These are phyloP conservation scores for Talaromyces sp. DNA, from an alignment of 2,329 filamentous ascomycete genomes.

Conservation along the genomic window DNA sequence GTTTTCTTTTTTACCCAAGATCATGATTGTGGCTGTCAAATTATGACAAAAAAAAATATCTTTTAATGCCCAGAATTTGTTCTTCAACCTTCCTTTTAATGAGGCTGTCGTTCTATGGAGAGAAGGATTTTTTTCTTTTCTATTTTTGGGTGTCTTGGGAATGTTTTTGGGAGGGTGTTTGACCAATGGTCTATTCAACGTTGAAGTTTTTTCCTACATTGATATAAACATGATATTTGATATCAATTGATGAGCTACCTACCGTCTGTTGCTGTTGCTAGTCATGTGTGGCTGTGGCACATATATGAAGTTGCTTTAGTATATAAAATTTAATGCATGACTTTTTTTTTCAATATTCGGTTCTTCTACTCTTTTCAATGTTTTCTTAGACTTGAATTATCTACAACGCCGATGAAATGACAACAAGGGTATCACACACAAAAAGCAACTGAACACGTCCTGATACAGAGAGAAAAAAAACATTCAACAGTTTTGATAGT, in stretches of 20 bases:
- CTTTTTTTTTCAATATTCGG: neutral
- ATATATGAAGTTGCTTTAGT: neutral
- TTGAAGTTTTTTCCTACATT: neutral
- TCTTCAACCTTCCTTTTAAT: neutral
- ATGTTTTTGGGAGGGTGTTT: neutral
- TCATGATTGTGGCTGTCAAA: neutral
- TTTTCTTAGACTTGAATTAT: neutral
- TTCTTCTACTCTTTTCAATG: neutral
- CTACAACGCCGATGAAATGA: neutral
- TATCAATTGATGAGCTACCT: neutral
- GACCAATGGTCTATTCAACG: neutral
- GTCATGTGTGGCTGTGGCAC: too few species aligned
- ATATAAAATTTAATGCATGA: neutral
- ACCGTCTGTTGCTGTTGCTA: neutral
- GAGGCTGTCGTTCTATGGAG: neutral
- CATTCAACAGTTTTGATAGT: neutral
- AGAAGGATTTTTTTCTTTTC: neutral
- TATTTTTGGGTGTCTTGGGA: neutral
- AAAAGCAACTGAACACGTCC: neutral
- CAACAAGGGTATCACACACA: conserved; percentile 10
- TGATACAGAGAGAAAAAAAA: neutral
- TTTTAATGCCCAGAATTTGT: neutral
- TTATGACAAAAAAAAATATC: neutral
- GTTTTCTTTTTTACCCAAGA: neutral
- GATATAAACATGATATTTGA: neutral